Conservation (phyloP, 2,329 filamentous ascomycete genomes). For the Aspergillus clavatus region DNA sequence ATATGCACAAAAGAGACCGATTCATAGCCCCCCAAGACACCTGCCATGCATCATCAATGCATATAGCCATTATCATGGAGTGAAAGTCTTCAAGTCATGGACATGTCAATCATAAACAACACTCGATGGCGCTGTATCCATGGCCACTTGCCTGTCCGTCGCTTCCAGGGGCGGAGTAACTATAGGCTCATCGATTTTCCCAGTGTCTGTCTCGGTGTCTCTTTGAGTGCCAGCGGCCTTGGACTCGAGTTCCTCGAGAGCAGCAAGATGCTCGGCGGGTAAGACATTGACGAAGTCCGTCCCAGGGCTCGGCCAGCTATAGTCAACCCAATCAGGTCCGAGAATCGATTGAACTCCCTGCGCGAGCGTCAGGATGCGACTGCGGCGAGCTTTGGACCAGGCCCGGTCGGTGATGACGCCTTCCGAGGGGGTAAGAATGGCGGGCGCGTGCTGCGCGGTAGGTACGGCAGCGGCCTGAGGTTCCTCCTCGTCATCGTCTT, state of each 20-base stretch:
- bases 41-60: background rate
- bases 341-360: slow-evolving; percentile 37
- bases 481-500: slow-evolving; percentile 25
- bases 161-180: slow-evolving; percentile 31
- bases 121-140: slow-evolving; percentile 5
- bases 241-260: slow-evolving; percentile 5
- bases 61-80: background rate
- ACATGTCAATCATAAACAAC: slow-evolving; percentile 4
- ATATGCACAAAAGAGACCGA: no score
- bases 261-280: slow-evolving; percentile 24
- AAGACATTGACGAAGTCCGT: slow-evolving; percentile 39
- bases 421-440: slow-evolving; percentile 34
- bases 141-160: slow-evolving; percentile 19
- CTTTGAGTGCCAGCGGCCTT: background rate
- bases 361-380: slow-evolving; percentile 33
- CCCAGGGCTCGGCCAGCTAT: slow-evolving; percentile 42
- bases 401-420: slow-evolving; percentile 36
- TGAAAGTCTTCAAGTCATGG: background rate
- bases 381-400: slow-evolving; percentile 34
- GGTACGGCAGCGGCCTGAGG: slow-evolving; percentile 5
- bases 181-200: slow-evolving; percentile 13
- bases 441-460: slow-evolving; percentile 11
- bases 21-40: background rate
- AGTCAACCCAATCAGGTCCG: slow-evolving; percentile 42
- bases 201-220: background rate